Base-by-base conservation (phyloP, 2,329 filamentous ascomycete species). In the Colletotrichum phormii region DNA sequence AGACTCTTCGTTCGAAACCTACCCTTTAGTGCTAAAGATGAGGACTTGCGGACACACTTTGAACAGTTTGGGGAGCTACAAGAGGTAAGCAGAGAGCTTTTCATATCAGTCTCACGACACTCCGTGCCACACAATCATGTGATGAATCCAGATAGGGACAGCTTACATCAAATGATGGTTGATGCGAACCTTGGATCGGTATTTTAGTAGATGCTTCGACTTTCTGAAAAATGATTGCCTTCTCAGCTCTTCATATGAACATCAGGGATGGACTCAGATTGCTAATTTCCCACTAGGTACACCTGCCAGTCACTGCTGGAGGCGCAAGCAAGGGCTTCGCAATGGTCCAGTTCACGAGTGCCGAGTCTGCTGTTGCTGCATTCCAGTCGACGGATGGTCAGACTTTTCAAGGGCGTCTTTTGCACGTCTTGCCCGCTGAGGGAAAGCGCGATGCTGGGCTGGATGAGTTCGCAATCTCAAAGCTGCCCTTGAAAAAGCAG, bases 141-240 rank as follows among this genome's bases (percentile, higher is more conserved):
- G 97, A 98, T 98, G 96, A 98, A 94, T 86, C 90, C 93, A 93
- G 97, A 98, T 98, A 98, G 97, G 97, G 97, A 98, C 97, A 98
- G 91, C 96, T 95, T 94, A 98, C 96, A 93, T 93, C 88, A 79
- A 82, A 84, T 80, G 86, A 94, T 94, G 95, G 88, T 87, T 98
- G 95, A 97, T 95, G 94, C 91, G 88, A 95, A 89, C 84, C 86
- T 91, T 92, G 93, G 92, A 92, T 95, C 92, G 94, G 90, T 93
- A 97, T 98, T 97, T 98, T 99, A 98, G 97, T 99, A 99, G 96
- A 98, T 98, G 94, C 94, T 93, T 95, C 92, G 95, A 93, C 84
- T 88, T 87, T 89, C 95, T 97, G 93, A 95, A 85, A 60, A 37
- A 64, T 68, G 60, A 75, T 73, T 86, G 85, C 76, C 82, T 80